phyloP scores from a whole-genome alignment of 805 yeast genomes.

The Yarrowia hollandica region DNA sequence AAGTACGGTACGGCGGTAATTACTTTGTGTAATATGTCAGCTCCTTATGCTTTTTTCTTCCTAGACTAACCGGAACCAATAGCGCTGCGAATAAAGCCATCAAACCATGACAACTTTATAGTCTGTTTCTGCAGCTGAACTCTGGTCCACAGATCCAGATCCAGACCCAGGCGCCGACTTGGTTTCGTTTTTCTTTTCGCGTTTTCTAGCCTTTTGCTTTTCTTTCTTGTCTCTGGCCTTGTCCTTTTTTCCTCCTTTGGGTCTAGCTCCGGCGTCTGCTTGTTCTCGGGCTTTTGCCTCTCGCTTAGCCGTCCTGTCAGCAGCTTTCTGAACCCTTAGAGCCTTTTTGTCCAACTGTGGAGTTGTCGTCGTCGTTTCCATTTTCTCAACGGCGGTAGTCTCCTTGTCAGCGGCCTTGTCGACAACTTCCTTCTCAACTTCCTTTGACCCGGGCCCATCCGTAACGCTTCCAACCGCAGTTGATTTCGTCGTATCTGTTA shows the following conservation, averaged over 20 bases:
- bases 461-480: no score
- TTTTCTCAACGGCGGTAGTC: background rate
- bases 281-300: conserved; percentile 6
- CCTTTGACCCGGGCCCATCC: no score
- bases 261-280: background rate
- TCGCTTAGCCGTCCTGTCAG: background rate
- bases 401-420: no score
- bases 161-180: background rate
- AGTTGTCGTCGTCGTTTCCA: background rate
- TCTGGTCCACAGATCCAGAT: background rate
- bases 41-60: no score
- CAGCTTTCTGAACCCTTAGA: background rate
- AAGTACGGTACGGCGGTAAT: no score
- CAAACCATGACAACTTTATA: conserved; percentile 22
- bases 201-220: conserved; percentile 34
- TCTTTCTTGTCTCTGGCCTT: conserved; percentile 36
- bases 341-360: background rate
- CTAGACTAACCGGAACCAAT: no score
- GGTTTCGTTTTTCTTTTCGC: conserved; percentile 33
- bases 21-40: no score
- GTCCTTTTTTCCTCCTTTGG: conserved; percentile 24
- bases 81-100: no score
- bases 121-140: background rate
- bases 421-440: no score
- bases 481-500: no score